Base-by-base conservation (phyloP, 805 yeast species). In the Metschnikowia cubensis region DNA sequence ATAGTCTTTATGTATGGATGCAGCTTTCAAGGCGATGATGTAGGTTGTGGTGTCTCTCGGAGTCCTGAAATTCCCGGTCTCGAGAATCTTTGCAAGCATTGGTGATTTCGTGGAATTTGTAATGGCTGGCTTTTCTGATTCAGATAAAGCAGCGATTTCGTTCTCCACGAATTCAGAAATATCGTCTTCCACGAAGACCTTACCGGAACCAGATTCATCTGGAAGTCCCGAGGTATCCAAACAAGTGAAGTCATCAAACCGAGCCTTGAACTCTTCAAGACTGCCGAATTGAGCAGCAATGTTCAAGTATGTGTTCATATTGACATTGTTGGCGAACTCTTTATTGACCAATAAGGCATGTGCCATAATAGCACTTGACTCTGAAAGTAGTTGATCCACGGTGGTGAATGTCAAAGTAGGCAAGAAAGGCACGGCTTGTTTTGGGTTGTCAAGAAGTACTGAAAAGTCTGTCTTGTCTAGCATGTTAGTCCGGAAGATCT, bases 331-430 rank as follows among this genome's bases (percentile, higher is more conserved):
- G 10, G 86, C 65, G 25, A 70, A 65, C 0, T 66, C 58, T 0
- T 84, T 84, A 41, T 69, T 64, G 33, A 64, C 60, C 18, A 76
- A 63, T 21, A 81, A 51, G 13, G 81, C 68, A 58, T 75, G 82
- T 1, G 77, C 76, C 83, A 95, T 81, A 5, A 92, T 50, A 0
- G 97, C 97, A 51, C 81, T 76, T 0, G 92, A 81, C 66, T 92
- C 98, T 0, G 85, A 83, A 39, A 86, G 48, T 1, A 88, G 67
- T 53, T 82, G 76, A 20, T 57, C 52, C 3, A 71, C 53, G 3
- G 69, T 53, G 1, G 58, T 57, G 7, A 87, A 61, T 7, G 72
- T 71, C 0, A 71, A 57, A 1, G 81, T 61, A 1, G 96, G 91
- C 38, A 92, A 68, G 50, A 92, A 80, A 2, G 97, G 97, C 2